Base-by-base conservation (phyloP, 2,329 filamentous ascomycete species). In the Blastomyces emzantsi region DNA sequence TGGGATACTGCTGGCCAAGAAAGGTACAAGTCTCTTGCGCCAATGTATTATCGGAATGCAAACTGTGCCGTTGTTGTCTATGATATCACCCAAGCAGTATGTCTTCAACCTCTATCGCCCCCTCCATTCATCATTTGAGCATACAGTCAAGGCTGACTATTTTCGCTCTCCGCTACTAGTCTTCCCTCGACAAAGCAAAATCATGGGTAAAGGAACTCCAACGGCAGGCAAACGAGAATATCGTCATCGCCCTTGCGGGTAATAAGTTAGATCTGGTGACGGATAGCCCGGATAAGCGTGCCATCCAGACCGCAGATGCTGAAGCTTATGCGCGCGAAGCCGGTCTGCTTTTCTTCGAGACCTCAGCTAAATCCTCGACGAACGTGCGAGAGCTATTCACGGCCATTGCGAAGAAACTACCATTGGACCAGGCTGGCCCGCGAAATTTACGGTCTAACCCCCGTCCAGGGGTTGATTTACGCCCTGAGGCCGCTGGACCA, bases 41-140 rank as follows among this genome's bases (percentile, higher is more conserved):
- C 94, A 72, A 99, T 99, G 94, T 99, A 99, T 83, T 99, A 99
- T 81, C 84, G 95, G 72, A 99, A 99, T 77, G 95, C 95, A 71
- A 97, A 99, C 85, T 97, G 94, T 80, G 94, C 95, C 64, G 93
- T 99, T 41, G 93, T 99, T 59, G 94, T 99, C 69, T 99, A 99
- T 79, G 94, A 99, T 80, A 97, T 99, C 74, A 99, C 94, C 74
- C 94, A 99, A 85, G 91, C 94, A 70, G 94, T 99, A 87, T 67
- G 90, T 22, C 62, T 41, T 62, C 55, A 64, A 52, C 60, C 33
- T 57, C 41, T 36, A 2, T 52, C 47, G 19, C 49, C 52, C 9
- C 47, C 17, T 54, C 60, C 11, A 30, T 30, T 25, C 25, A 22
- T 39, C 19, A 56, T 8, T 58, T 28, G 45, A 43, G 39, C 15